Evolutionary conservation across 768 basidiomycete genomes (phyloP).

Genomic region (Tricholoma flavovirens): DNA sequence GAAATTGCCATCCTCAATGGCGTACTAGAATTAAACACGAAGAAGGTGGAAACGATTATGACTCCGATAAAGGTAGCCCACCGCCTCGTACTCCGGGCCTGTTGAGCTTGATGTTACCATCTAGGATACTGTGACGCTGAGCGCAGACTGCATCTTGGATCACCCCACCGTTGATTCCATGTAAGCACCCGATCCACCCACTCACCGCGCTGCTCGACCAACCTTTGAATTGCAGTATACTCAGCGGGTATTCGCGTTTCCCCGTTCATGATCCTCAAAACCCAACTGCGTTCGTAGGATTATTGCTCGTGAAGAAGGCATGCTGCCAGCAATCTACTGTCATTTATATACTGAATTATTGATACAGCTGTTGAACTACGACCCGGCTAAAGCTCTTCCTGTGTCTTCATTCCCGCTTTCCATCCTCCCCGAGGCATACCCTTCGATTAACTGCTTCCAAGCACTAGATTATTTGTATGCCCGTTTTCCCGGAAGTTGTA

Average conservation of each 20-base stretch:
- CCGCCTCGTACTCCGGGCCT: conserved; percentile 8
- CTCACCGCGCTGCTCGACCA: conserved; percentile 3
- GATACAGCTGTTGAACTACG: conserved; percentile 78
- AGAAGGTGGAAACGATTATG: conserved; percentile 76
- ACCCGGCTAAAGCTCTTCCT: conserved; percentile 71
- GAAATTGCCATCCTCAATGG: conserved; percentile 80
- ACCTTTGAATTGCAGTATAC: conserved; percentile 33
- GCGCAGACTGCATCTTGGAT: conserved; percentile 73
- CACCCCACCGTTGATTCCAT: conserved; percentile 72
- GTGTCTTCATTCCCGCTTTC: conserved; percentile 74
- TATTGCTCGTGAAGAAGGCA: conserved; percentile 81
- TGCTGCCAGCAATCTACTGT: background rate
- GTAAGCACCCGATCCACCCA: conserved; percentile 28
- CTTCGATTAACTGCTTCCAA: conserved; percentile 90
- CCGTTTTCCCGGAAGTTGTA: too few relatives aligned
- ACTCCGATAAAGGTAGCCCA: conserved; percentile 63
- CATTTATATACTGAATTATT: background rate
- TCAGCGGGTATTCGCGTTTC: conserved; percentile 89
- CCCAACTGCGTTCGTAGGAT: conserved; percentile 67
- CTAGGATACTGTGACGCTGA: conserved; percentile 79
- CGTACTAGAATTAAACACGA: conserved; percentile 71
- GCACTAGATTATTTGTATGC: conserved; percentile 87
- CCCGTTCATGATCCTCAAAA: conserved; percentile 77
- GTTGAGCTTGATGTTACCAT: background rate
- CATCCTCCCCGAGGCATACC: conserved; percentile 84